Base-by-base conservation (phyloP, 2,329 filamentous ascomycete genomes). In the Beauveria scarabaeidicola region DNA sequence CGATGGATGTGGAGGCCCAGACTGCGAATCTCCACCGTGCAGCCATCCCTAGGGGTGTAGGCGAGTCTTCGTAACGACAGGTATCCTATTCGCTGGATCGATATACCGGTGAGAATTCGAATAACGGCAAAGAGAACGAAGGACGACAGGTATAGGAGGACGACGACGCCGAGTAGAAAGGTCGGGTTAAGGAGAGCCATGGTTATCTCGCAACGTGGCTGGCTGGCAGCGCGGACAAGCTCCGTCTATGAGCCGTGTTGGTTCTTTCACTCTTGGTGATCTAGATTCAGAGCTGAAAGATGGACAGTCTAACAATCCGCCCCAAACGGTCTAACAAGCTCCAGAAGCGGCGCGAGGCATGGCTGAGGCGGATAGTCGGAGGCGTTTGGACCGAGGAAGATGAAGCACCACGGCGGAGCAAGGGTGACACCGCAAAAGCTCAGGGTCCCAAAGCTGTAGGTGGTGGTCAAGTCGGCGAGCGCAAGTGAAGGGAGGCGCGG, bases 41-140 rank as follows among this genome's bases (percentile, higher is more conserved):
- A 78, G 66, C 94, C 94, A 82, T 96, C 91, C 73, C 83, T 87
- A 29, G 91, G 91, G 15, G 90, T 90, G 73, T 95, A 97, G 61
- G 91, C 88, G 63, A 99, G 88, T 66, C 93, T 88, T 64, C 93
- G 88, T 65, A 99, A 80, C 40, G 94, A 96, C 66, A 95, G 86
- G 72, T 95, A 96, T 63, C 94, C 94, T 66, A 99, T 84, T 66
- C 94, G 86, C 75, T 99, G 95, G 65, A 99, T 96, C 6, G 94
- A 99, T 60, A 99, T 80, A 63, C 94, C 94, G 40, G 93, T 97
- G 63, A 93, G 80, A 67, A 97, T 92, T 66, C 94, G 91, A 64
- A 99, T 77, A 66, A 97, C 83, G 68, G 94, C 94, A 73, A 99
- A 96, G 61, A 97, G 74, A 62, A 99, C 87, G 70, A 99, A 99